phyloP scores from a whole-genome alignment of 148 eudicot genomes.

The Vaccinium corymbosum region DNA sequence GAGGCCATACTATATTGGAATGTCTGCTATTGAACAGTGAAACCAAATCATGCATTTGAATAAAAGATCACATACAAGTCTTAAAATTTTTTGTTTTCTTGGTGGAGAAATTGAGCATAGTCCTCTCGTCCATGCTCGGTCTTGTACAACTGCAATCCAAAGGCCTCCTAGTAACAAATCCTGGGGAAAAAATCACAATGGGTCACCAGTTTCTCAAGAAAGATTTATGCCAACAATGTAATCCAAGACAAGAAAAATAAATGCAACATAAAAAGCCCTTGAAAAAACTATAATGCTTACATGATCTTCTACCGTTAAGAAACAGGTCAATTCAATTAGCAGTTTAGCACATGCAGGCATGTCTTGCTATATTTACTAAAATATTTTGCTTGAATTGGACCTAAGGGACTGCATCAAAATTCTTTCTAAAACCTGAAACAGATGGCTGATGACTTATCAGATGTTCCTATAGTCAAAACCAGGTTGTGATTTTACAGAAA shows the following conservation, averaged over 20 bases:
- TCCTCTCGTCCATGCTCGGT: slow-evolving; percentile 44
- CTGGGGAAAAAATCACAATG: slow-evolving; percentile 26
- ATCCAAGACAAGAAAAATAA: slow-evolving; percentile 5
- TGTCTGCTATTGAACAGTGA: background rate
- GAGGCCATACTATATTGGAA: background rate
- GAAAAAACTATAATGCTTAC: background rate
- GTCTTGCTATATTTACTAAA: background rate
- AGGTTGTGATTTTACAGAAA: background rate
- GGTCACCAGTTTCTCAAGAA: no score
- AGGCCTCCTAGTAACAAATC: slow-evolving; percentile 75
- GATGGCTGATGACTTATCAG: background rate
- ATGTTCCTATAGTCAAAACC: no score
- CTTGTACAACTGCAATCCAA: slow-evolving; percentile 59
- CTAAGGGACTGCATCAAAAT: background rate
- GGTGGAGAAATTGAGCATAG: slow-evolving; percentile 68
- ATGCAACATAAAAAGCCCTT: background rate
- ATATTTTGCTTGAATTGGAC: background rate
- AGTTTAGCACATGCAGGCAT: background rate
- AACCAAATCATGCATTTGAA: background rate
- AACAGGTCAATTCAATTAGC: background rate
- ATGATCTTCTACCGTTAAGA: background rate
- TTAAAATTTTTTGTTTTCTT: slow-evolving; percentile 41
- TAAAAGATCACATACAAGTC: slow-evolving; percentile 38
- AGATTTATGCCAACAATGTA: background rate
- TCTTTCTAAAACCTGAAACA: background rate